Evolutionary conservation across 805 yeast genomes (phyloP), one percentile per base, ranked within the genome.

Genomic region (Candida orba): DNA sequence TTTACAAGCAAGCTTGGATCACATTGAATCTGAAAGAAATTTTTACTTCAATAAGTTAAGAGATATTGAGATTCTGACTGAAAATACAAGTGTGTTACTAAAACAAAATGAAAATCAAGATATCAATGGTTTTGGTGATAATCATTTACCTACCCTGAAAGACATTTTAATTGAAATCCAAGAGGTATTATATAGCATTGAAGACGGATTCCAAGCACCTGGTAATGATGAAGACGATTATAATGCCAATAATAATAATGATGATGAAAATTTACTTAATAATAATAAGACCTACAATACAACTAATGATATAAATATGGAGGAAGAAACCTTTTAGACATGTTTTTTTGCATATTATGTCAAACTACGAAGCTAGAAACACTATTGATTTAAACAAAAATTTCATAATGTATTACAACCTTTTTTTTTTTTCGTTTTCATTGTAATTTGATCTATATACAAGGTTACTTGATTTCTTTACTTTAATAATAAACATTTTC

Each of bases 11-110:
- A 77, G 81, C 13, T 74, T 81, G 18, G 84, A 80, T 39, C 76
- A 81, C 13, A 66, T 87, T 40, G 86, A 82, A 55, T 76, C 84
- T 1, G 97, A 93, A 60, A 77, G 98, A 49, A 84, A 86, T 61
- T 88, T 91, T 57, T 93, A 93, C 62, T 91, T 86, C 65, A 81
- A 84, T 56, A 93, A 91, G 64, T 68, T 93, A 42, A 74, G 96
- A 50, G 95, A 86, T 46, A 85, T 93, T 44, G 99, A 93, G 63
- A 78, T 87, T 24, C 65, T 90, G 38, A 75, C 83, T 23, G 88
- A 84, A 56, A 75, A 81, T 22, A 71, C 79, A 10, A 73, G 70
- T 41, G 83, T 79, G 41, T 71, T 75, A 42, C 59, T 75, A 39
- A 66, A 73, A 25, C n/a, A 15, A 51, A 23, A 58, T 56, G 39